These are phyloP conservation scores for Globisporangium paddicum DNA, from an alignment of 352 stramenopile species.

Conservation along the genomic window DNA sequence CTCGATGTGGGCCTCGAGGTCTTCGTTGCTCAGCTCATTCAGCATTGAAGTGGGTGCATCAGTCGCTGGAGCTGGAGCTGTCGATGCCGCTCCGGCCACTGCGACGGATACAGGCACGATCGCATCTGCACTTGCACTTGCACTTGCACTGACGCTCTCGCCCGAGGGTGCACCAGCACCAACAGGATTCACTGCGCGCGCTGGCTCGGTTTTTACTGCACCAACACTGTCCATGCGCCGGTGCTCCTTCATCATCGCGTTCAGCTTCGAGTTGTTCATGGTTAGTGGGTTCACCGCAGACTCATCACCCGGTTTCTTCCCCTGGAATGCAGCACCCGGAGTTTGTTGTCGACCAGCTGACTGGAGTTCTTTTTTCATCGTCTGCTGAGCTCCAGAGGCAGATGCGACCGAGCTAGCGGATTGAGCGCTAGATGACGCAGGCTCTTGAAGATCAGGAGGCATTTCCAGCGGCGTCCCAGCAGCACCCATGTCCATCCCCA, in stretches of 20 bases:
- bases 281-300: slow-evolving; percentile 54
- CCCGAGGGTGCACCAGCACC: background rate
- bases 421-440: slow-evolving; percentile 10
- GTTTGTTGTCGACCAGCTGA: background rate
- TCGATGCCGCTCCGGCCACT: slow-evolving; percentile 21
- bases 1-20: slow-evolving; percentile 94
- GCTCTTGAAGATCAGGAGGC: slow-evolving; percentile 53
- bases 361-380: slow-evolving; percentile 25
- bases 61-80: slow-evolving; percentile 23
- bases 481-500: slow-evolving; percentile 19
- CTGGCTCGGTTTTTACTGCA: slow-evolving; percentile 18
- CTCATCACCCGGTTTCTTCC: slow-evolving; percentile 14
- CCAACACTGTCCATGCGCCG: slow-evolving; percentile 56
- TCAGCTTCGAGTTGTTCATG: slow-evolving; percentile 85
- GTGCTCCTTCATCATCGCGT: slow-evolving; percentile 84
- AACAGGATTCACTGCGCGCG: background rate
- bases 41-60: slow-evolving; percentile 83
- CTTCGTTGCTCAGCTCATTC: slow-evolving; percentile 89
- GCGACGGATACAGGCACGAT: slow-evolving; percentile 10
- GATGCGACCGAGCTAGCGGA: background rate
- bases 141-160: slow-evolving; percentile 9
- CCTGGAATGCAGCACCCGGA: background rate
- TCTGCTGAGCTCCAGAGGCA: background rate
- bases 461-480: slow-evolving; percentile 48
- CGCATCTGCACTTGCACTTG: slow-evolving; percentile 1